Evolutionary conservation across 805 yeast genomes (phyloP).

Genomic region (Vanderwaltozyma yarrowii): DNA sequence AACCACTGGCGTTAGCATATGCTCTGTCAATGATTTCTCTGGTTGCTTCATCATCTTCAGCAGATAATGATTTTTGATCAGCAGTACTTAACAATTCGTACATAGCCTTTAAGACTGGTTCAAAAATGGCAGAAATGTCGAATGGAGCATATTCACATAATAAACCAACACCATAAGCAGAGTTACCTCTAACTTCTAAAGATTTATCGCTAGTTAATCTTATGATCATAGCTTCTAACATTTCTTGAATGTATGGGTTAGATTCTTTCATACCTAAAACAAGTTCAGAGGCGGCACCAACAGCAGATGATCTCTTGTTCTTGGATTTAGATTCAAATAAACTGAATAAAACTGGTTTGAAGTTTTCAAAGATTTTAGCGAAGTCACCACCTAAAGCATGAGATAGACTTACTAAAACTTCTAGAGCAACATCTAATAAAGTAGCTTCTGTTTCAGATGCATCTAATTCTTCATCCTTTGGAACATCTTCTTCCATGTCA

Average conservation of each 20-base stretch:
- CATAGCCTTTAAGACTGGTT: constrained; percentile 53
- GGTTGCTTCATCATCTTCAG: constrained; percentile 59
- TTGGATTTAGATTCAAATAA: constrained; percentile 53
- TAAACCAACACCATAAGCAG: constrained; percentile 92
- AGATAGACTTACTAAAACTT: constrained; percentile 71
- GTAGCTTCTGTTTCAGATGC: constrained; percentile 55
- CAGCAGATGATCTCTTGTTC: constrained; percentile 69
- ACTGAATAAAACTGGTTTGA: constrained; percentile 51
- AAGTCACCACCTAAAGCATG: constrained; percentile 73
- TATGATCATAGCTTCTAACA: constrained; percentile 58
- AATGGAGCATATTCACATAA: constrained; percentile 40
- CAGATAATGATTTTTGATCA: constrained; percentile 50
- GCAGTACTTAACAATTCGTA: constrained; percentile 70
- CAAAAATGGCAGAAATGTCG: constrained; percentile 55
- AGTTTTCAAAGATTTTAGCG: constrained; percentile 56
- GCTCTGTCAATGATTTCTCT: constrained; percentile 74
- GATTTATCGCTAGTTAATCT: constrained; percentile 68
- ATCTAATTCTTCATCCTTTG: constrained; percentile 45
- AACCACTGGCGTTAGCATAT: constrained; percentile 91
- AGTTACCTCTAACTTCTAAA: constrained; percentile 83
- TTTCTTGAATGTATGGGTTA: constrained; percentile 58
- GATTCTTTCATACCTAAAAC: constrained; percentile 57
- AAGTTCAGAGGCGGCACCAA: constrained; percentile 89
- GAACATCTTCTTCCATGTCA: constrained; percentile 55
- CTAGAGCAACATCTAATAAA: constrained; percentile 75